Conservation (phyloP, 2,329 filamentous ascomycete genomes). For the Sporothrix mexicana region DNA sequence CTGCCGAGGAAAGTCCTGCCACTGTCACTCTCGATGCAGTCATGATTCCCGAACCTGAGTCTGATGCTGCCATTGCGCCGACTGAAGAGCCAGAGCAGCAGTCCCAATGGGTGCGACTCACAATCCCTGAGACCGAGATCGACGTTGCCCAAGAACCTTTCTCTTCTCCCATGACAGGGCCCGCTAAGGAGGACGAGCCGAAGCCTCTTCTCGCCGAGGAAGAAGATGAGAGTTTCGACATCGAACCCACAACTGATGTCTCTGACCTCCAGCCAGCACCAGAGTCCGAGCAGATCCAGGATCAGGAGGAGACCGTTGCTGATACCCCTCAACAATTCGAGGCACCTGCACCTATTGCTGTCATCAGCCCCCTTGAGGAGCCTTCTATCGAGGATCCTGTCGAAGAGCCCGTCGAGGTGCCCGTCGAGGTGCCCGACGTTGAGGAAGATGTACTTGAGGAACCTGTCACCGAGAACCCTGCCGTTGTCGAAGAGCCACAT, state of each 20-base stretch:
- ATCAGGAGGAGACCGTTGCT: not conserved
- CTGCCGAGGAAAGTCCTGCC: not conserved
- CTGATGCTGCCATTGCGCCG: not conserved
- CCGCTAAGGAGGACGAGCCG: not conserved
- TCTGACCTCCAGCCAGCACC: not conserved
- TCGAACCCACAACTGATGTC: not conserved
- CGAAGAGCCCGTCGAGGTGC: not conserved
- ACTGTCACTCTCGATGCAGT: not conserved
- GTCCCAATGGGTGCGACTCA: not conserved
- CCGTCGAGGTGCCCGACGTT: not conserved
- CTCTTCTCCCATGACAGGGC: not conserved
- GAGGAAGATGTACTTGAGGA: too few species aligned
- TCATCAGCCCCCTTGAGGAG: not conserved
- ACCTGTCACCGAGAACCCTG: too few species aligned
- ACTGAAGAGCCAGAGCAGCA: not conserved
- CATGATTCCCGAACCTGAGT: not conserved
- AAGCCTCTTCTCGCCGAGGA: not conserved
- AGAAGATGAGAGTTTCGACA: not conserved
- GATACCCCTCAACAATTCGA: not conserved
- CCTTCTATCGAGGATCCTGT: too few species aligned
- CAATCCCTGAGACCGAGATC: not conserved
- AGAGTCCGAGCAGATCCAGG: not conserved
- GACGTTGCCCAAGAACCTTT: not conserved
- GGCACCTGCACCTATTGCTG: not conserved
- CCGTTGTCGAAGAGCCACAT: too few species aligned